Conservation (phyloP, 306 rosid species). For the Trifolium dubium region DNA sequence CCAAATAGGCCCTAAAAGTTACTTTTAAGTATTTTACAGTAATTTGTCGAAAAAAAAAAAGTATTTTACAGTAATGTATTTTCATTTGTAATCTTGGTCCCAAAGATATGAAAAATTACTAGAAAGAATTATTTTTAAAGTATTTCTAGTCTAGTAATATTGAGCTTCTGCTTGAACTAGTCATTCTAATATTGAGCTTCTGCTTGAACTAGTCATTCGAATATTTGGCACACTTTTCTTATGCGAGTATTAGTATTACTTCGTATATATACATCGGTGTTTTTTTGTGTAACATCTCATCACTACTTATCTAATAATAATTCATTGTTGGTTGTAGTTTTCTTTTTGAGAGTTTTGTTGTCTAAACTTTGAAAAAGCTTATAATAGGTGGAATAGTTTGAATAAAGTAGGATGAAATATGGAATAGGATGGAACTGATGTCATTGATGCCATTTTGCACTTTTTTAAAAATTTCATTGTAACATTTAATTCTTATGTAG, state of each 20-base stretch:
- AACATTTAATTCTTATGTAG: slow-evolving; percentile 54
- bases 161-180: background rate
- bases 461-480: background rate
- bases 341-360: slow-evolving; percentile 6
- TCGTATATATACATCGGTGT: background rate
- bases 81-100: slow-evolving; percentile 28
- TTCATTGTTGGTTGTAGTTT: background rate
- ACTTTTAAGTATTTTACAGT: background rate
- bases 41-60: too few species aligned
- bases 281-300: slow-evolving; percentile 4
- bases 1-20: background rate
- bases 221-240: background rate
- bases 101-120: slow-evolving; percentile 3
- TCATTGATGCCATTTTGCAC: slow-evolving; percentile 2
- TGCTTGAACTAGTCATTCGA: background rate
- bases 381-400: slow-evolving; percentile 2
- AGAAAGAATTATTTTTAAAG: slow-evolving; percentile 13
- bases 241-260: too few species aligned
- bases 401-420: slow-evolving; percentile 19
- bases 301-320: slow-evolving; percentile 3
- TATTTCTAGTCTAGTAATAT: background rate
- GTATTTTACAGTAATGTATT: slow-evolving; percentile 5
- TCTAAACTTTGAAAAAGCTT: slow-evolving; percentile 12
- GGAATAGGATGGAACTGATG: slow-evolving; percentile 2
- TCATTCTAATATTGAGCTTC: background rate